phyloP scores from a whole-genome alignment of 2,329 filamentous ascomycete genomes.

The Colletotrichum filicis region DNA sequence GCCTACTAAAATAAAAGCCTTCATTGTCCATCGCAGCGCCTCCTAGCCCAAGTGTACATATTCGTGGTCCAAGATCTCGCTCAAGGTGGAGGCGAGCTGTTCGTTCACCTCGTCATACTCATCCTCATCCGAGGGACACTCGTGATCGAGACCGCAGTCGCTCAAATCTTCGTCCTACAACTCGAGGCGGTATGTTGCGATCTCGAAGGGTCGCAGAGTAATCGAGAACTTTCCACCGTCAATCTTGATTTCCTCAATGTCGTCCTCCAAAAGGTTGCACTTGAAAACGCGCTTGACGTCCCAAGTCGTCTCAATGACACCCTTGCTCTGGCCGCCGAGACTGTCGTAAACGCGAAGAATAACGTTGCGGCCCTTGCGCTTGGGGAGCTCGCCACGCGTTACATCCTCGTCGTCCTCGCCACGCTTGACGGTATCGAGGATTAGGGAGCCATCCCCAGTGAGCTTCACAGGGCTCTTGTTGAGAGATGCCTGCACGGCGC shows the following conservation, averaged over 20 bases:
- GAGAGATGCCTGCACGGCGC: conserved; percentile 40
- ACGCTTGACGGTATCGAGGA: conserved; percentile 92
- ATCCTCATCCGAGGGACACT: not conserved
- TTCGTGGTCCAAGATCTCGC: not conserved
- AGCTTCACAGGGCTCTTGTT: conserved; percentile 69
- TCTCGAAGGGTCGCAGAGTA: conserved; percentile 82
- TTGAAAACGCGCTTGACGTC: conserved; percentile 82
- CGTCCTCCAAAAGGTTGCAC: conserved; percentile 90
- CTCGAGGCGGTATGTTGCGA: conserved; percentile 80
- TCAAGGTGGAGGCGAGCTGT: too few relatives aligned
- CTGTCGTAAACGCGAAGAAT: conserved; percentile 90
- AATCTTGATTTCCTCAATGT: conserved; percentile 73
- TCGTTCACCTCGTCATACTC: not conserved
- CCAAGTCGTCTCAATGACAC: conserved; percentile 74
- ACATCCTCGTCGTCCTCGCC: conserved; percentile 89
- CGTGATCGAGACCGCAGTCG: conserved; percentile 17
- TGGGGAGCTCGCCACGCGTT: conserved; percentile 68
- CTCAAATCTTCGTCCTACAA: conserved; percentile 48
- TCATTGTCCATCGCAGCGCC: not conserved
- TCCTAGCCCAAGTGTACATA: not conserved
- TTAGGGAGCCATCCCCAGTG: conserved; percentile 72
- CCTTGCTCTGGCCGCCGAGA: conserved; percentile 82
- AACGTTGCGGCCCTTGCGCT: conserved; percentile 79
- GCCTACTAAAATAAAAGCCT: not conserved
- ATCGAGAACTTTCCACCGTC: conserved; percentile 66